These are phyloP conservation scores for Escallonia herrerae DNA, from an alignment of 129 eudicot species.

Conservation along the genomic window DNA sequence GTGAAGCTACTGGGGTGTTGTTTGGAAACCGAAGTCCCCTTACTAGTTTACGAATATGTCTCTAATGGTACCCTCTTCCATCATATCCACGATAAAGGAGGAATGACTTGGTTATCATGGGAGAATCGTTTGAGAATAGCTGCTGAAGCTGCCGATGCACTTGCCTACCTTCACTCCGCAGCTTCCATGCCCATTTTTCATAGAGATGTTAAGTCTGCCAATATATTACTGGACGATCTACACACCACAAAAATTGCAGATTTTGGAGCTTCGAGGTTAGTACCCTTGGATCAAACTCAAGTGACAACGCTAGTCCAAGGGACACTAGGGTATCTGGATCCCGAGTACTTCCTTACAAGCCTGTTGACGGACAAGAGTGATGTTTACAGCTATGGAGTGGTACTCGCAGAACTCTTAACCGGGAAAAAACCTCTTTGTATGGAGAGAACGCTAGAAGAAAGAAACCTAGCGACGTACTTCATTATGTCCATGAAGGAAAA, in stretches of 20 bases:
- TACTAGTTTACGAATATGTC: slow-evolving; percentile 1
- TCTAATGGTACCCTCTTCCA: slow-evolving; percentile 10
- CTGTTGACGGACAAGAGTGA: not conserved
- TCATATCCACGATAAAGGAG: slow-evolving; percentile 2
- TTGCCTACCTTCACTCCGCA: slow-evolving; percentile 10
- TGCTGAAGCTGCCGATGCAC: slow-evolving; percentile 8
- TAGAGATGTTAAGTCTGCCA: slow-evolving; percentile 5
- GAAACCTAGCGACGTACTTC: not conserved
- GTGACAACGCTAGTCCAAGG: slow-evolving; percentile 7
- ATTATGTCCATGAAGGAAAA: not conserved
- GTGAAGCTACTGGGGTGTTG: not conserved
- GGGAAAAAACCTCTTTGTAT: not conserved
- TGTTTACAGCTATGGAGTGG: slow-evolving; percentile 4
- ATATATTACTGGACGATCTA: not conserved
- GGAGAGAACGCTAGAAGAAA: not conserved
- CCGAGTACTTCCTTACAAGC: not conserved
- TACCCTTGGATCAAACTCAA: slow-evolving; percentile 5
- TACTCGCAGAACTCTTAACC: slow-evolving; percentile 2
- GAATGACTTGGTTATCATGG: slow-evolving; percentile 3
- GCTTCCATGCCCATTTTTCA: slow-evolving; percentile 13
- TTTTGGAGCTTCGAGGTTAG: slow-evolving; percentile 11
- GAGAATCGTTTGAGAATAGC: slow-evolving; percentile 9
- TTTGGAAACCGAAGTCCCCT: slow-evolving; percentile 1
- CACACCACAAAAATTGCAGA: not conserved
- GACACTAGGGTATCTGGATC: not conserved